Evolutionary conservation across 192 early-diverging fungal species (phyloP).

Genomic region (Coemansia sp.): DNA sequence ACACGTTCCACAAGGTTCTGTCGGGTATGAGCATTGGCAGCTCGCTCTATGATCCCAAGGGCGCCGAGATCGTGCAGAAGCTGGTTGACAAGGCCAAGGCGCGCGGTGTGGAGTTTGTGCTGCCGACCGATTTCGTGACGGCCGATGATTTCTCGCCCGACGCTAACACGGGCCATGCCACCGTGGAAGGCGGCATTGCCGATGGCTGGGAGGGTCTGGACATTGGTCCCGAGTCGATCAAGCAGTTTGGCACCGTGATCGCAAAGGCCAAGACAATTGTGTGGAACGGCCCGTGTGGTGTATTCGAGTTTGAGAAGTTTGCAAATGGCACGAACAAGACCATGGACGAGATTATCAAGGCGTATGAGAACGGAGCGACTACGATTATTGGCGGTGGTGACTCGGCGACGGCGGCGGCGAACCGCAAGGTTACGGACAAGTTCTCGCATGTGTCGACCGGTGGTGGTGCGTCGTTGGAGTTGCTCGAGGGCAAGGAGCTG

Average conservation of each 20-base stretch:
- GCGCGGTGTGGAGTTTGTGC: slow-evolving; percentile 84
- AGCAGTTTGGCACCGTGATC: slow-evolving; percentile 67
- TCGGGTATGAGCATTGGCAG: slow-evolving; percentile 85
- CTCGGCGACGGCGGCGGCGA: slow-evolving; percentile 93
- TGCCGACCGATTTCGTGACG: slow-evolving; percentile 87
- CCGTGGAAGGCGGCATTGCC: slow-evolving; percentile 84
- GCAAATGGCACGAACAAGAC: slow-evolving; percentile 76
- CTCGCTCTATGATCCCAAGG: slow-evolving; percentile 87
- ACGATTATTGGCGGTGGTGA: slow-evolving; percentile 95
- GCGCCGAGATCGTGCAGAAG: slow-evolving; percentile 75
- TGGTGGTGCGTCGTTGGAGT: slow-evolving; percentile 93
- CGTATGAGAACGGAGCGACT: slow-evolving; percentile 75
- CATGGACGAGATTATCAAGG: slow-evolving; percentile 82
- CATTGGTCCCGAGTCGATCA: slow-evolving; percentile 77
- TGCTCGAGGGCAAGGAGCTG: slow-evolving; percentile 92
- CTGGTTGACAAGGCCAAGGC: slow-evolving; percentile 87
- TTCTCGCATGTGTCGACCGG: slow-evolving; percentile 95
- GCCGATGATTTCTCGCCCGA: slow-evolving; percentile 84
- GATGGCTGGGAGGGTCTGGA: slow-evolving; percentile 93
- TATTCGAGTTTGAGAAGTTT: slow-evolving; percentile 97
- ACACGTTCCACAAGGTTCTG: slow-evolving; percentile 95
- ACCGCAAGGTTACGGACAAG: slow-evolving; percentile 77
- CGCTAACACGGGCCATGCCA: slow-evolving; percentile 80
- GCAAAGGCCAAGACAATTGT: slow-evolving; percentile 85
- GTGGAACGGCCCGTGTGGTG: slow-evolving; percentile 98